phyloP scores from a whole-genome alignment of 1,139 yeast genomes.

The Hansenula anomala region DNA sequence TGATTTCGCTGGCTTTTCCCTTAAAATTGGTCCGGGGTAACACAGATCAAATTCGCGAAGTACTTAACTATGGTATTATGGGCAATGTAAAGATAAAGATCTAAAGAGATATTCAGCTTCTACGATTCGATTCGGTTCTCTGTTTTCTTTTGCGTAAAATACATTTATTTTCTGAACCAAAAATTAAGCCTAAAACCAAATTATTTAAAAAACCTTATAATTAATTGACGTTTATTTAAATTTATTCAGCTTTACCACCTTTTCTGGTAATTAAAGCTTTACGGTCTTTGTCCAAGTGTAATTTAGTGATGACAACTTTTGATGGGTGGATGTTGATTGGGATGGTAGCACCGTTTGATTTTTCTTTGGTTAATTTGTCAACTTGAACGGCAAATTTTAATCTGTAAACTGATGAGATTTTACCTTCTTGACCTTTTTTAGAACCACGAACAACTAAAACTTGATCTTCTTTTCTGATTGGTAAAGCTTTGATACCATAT shows the following conservation, averaged over 20 bases:
- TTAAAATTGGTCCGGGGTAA: neutral
- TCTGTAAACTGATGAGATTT: constrained; percentile 98
- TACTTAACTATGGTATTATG: no score
- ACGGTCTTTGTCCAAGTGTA: constrained; percentile 98
- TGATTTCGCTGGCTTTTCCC: neutral
- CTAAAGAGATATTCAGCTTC: no score
- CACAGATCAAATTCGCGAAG: neutral
- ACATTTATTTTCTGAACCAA: constrained; percentile 3
- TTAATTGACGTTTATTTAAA: no score
- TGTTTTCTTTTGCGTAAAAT: constrained; percentile 3
- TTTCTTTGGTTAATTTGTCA: constrained; percentile 97
- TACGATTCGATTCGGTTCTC: no score
- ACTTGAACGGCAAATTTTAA: constrained; percentile 95
- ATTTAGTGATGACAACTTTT: constrained; percentile 97
- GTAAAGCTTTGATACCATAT: constrained; percentile 93
- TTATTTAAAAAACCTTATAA: neutral
- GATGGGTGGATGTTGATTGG: constrained; percentile 99
- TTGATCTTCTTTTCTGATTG: constrained; percentile 98
- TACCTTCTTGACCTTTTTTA: constrained; percentile 99
- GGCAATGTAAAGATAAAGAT: no score
- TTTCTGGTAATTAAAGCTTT: constrained; percentile 93
- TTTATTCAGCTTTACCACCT: constrained; percentile 79
- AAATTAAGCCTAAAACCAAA: constrained; percentile 1
- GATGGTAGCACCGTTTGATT: constrained; percentile 96
- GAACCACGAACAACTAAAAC: constrained; percentile 97